Evolutionary conservation across 176 grass and related monocot genomes (phyloP), one percentile per base, ranked within the genome.

Genomic region (Musa troglodytarum): DNA sequence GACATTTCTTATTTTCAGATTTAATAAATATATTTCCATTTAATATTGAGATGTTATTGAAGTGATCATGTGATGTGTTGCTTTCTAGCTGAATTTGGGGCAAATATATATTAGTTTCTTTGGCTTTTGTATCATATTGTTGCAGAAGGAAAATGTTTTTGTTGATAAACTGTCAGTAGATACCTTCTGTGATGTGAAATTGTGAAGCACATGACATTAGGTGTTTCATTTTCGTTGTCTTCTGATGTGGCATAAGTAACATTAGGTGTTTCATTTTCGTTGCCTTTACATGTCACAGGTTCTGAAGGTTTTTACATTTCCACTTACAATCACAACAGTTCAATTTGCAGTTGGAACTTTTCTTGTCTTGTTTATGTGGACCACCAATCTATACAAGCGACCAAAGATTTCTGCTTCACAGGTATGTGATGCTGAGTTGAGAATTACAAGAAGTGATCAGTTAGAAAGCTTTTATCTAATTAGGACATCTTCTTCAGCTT

Each of bases 361-460:
- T 2, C 17, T 85, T 49, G 59, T 86, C 70, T 52, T 81, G 55
- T 73, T 87, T 63, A 76, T 89, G 82, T 89, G 86, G 86, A 49
- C 62, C 2, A 76, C 87, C 56, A 83, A 86, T 84, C 77, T 92
- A 57, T 7, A 84, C 52, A 89, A 84, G 76, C 74, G 71, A 59
- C 89, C 86, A 51, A 89, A 87, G 79, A 85, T 92, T 85, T 92
- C 90, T 70, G 70, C 81, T 63, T 76, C 82, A 82, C 90, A 89
- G 90, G 90, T 92, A 86, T 81, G 19, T 63, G 15, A 63, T 80
- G 62, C 54, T 72, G 16, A 56, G 23, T 53, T 65, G 55, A 85
- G 75, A 11, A 28, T 75, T 73, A 57, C 21, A 24, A 23, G 59
- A 15, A 71, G 81, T 79, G 22, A 11, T 81, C 20, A 76, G 75